These are phyloP conservation scores for Colletotrichum sp. DNA, from an alignment of 2,329 filamentous ascomycete genomes.

Conservation along the genomic window DNA sequence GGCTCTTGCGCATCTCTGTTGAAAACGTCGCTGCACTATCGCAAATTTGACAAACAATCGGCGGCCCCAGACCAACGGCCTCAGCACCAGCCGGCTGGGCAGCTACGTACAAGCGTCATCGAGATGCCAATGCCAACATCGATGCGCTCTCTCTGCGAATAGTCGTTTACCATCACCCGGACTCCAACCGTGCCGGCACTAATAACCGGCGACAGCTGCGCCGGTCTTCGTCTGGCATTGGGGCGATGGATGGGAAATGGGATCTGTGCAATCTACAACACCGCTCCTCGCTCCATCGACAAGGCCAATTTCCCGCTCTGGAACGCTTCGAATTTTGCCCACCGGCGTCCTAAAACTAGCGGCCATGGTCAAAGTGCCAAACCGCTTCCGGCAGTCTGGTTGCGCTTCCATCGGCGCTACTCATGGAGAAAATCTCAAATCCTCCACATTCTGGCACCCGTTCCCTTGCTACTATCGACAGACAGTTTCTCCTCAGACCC, in stretches of 20 bases:
- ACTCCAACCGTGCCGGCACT: neutral
- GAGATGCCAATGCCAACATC: neutral
- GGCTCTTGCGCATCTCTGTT: neutral
- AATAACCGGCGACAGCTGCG: neutral
- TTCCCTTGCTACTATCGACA: neutral
- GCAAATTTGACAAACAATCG: neutral
- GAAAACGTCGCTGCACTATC: constrained; percentile 3
- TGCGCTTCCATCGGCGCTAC: constrained; percentile 14
- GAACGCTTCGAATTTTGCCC: neutral
- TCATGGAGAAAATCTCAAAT: constrained; percentile 12
- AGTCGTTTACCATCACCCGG: neutral
- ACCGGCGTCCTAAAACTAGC: neutral
- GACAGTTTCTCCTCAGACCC: neutral
- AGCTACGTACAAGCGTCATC: constrained; percentile 4
- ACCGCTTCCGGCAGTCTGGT: neutral
- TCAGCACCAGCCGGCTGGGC: constrained; percentile 5
- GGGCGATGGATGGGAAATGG: neutral
- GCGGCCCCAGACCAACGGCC: neutral
- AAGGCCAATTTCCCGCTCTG: constrained; percentile 9
- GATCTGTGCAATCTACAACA: neutral
- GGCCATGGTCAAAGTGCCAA: neutral
- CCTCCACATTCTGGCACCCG: constrained; percentile 1
- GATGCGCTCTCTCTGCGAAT: neutral
- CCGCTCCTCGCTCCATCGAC: neutral
- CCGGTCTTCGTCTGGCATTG: neutral